phyloP scores from a whole-genome alignment of 139 green algal genomes.

The Pseudopediastrum boryanum region DNA sequence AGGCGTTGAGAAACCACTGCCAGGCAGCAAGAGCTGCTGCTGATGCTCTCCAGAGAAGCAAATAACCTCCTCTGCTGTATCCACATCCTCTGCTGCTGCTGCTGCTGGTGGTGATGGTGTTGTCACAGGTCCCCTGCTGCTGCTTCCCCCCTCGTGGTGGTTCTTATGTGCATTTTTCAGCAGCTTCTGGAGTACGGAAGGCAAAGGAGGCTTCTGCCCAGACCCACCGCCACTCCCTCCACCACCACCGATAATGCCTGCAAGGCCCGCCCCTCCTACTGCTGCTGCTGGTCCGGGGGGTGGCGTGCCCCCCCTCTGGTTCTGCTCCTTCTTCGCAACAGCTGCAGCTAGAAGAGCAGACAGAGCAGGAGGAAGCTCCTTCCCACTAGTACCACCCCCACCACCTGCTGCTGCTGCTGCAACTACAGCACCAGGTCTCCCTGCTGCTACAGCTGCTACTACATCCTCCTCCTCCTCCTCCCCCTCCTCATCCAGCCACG shows the following conservation, averaged over 20 bases:
- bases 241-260: background rate
- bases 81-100: background rate
- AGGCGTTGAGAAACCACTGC: no score
- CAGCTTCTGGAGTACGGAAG: no score
- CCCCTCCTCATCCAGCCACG: no score
- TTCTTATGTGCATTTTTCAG: no score
- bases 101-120: conserved; percentile 2
- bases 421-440: background rate
- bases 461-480: no score
- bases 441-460: conserved; percentile 17
- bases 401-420: background rate
- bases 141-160: no score
- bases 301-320: background rate
- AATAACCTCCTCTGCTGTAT: background rate
- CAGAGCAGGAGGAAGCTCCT: background rate
- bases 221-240: conserved; percentile 6
- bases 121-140: no score
- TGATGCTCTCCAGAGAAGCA: no score
- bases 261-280: background rate
- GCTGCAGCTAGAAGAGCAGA: no score
- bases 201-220: no score
- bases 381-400: background rate
- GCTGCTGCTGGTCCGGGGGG: background rate
- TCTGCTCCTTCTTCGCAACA: conserved; percentile 3
- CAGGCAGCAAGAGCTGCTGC: background rate